Evolutionary conservation across 352 stramenopile genomes (phyloP).

Genomic region (Globisporangium sylvaticum): DNA sequence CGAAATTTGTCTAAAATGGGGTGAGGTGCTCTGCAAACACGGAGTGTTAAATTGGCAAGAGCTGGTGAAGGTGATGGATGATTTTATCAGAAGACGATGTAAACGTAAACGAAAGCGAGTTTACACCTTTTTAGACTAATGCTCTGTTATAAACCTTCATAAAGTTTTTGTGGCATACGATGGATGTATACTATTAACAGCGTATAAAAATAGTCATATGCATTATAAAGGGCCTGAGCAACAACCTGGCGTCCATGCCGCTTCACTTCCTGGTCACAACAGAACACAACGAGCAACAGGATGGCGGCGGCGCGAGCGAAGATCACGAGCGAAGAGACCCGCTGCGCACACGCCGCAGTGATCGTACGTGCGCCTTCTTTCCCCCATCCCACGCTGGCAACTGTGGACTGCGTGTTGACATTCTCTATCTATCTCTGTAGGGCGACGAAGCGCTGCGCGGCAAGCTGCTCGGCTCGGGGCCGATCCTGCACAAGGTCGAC

Average conservation of each 20-base stretch:
- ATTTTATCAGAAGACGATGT: neutral
- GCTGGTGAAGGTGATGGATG: neutral
- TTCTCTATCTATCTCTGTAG: slow-evolving; percentile 14
- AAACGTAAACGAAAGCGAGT: neutral
- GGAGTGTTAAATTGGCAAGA: neutral
- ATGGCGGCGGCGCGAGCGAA: slow-evolving; percentile 4
- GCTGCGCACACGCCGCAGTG: slow-evolving; percentile 23
- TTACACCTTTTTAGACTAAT: neutral
- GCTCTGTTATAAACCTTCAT: neutral
- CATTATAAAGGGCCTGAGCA: neutral
- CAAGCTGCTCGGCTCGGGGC: slow-evolving; percentile 43
- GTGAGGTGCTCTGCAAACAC: no score
- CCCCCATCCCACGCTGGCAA: neutral
- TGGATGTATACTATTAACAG: neutral
- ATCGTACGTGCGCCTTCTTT: slow-evolving; percentile 14
- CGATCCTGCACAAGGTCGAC: slow-evolving; percentile 49
- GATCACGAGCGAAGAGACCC: slow-evolving; percentile 26
- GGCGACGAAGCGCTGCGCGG: slow-evolving; percentile 44
- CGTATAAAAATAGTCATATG: neutral
- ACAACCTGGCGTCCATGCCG: neutral
- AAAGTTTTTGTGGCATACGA: neutral
- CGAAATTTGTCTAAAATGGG: no score
- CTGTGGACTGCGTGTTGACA: neutral
- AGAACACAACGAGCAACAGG: neutral
- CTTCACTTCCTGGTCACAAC: neutral